Evolutionary conservation across 2,329 filamentous ascomycete genomes (phyloP).

Genomic region (Diaporthe ampelina): DNA sequence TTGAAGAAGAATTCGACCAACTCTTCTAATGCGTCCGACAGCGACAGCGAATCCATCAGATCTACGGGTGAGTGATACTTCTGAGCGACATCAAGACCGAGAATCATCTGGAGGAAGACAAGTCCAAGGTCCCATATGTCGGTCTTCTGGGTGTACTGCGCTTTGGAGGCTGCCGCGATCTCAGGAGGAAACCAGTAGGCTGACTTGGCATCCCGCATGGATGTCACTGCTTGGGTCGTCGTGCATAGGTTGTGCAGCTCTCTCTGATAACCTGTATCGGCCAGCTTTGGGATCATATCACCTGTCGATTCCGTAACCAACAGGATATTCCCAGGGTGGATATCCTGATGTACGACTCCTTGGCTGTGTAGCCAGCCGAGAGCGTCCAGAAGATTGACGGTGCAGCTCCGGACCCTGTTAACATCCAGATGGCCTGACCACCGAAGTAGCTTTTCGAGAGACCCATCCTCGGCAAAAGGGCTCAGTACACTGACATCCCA

Average conservation of each 20-base stretch:
- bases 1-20: constrained; percentile 89
- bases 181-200: constrained; percentile 89
- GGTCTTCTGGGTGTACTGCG: constrained; percentile 80
- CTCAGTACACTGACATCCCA: constrained; percentile 85
- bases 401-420: constrained; percentile 86
- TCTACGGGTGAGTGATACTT: constrained; percentile 85
- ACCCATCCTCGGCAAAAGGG: constrained; percentile 85
- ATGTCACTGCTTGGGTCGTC: constrained; percentile 65
- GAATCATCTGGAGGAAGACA: constrained; percentile 93
- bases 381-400: constrained; percentile 90
- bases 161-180: constrained; percentile 72
- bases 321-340: constrained; percentile 85
- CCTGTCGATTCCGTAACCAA: constrained; percentile 79
- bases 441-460: constrained; percentile 85
- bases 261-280: constrained; percentile 80
- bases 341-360: constrained; percentile 85
- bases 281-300: constrained; percentile 79
- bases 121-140: constrained; percentile 97
- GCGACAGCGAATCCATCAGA: constrained; percentile 77
- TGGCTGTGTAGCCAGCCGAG: constrained; percentile 89
- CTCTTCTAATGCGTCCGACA: constrained; percentile 84
- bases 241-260: constrained; percentile 74
- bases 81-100: constrained; percentile 82
- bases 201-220: constrained; percentile 75
- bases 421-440: constrained; percentile 81